Base-by-base conservation (phyloP, 805 yeast species). In the Candida cerambycidarum region DNA sequence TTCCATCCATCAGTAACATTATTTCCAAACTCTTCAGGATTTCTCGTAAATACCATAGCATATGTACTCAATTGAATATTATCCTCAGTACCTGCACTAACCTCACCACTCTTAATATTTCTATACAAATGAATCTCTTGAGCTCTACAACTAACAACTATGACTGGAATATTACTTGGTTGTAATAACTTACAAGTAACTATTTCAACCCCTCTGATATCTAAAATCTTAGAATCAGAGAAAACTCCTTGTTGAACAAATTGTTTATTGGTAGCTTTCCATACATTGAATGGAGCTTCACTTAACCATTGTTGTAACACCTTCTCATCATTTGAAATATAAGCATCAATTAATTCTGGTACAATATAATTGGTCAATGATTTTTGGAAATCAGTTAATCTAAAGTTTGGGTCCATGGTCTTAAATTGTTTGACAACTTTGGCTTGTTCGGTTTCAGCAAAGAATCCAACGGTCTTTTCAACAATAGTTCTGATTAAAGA, bases 1-100 rank as follows among this genome's bases (percentile, higher is more conserved):
- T 87, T 88, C 99, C 99, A 93, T 25, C 99, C 99, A 59, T 88
- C 96, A 17, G 99, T 93, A 57, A 83, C 90, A 41, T 79, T 76
- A 62, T 93, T 86, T 49, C 83, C 96, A 58, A 93, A 80, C 47
- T 90, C 89, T 64, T 90, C 99, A 3, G 97, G 89, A 40, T 87
- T 73, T 65, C 99, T 81, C 14, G 99, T 89, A 54, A 93, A 72
- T 16, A 92, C 99, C 89, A 93, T 80, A 31, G 96, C 98, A 62
- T 93, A 93, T n/a, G 95, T 83, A 55, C 95, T 83, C 76, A 88
- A 78, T 63, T 88, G 81, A 53, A 93, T 88, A 65, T 89, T 89
- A 56, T 90, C 96, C 59, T 89, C 96, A 24, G 89, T 81, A 56
- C 99, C 99, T 7, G 98, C 99, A 42, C 90, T 95, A 42, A 93